phyloP scores from a whole-genome alignment of 1,284 basidiomycete genomes.

The Cryptococcus jaspeensis region DNA sequence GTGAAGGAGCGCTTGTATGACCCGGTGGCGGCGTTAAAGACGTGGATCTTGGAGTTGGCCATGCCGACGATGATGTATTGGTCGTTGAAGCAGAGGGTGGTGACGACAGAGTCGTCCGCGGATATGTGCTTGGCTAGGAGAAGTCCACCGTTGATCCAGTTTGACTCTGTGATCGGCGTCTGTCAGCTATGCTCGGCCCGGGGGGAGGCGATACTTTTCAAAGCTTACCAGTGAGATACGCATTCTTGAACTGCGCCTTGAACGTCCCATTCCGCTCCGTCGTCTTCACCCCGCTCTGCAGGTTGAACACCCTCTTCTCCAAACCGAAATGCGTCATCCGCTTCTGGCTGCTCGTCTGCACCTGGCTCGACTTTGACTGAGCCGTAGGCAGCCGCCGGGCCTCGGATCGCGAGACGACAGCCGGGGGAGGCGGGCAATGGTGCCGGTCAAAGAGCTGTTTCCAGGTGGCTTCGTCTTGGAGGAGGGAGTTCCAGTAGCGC shows the following conservation, averaged over 20 bases:
- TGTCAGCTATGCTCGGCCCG: neutral
- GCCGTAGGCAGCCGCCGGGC: neutral
- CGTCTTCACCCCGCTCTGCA: neutral
- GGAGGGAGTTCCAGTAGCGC: slow-evolving; percentile 70
- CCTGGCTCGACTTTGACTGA: neutral
- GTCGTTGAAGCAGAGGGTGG: slow-evolving; percentile 79
- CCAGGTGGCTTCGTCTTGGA: slow-evolving; percentile 85
- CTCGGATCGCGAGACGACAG: neutral
- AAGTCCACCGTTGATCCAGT: slow-evolving; percentile 80
- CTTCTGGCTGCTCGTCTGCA: neutral
- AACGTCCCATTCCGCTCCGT: slow-evolving; percentile 19
- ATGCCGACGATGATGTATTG: slow-evolving; percentile 88
- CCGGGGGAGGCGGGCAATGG: slow-evolving; percentile 52
- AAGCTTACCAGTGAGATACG: slow-evolving; percentile 69
- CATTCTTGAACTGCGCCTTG: slow-evolving; percentile 67
- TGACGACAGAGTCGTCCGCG: slow-evolving; percentile 73
- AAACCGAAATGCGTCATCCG: slow-evolving; percentile 17
- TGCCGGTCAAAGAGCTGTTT: slow-evolving; percentile 68
- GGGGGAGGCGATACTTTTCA: neutral
- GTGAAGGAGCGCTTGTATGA: slow-evolving; percentile 72
- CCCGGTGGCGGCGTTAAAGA: slow-evolving; percentile 80
- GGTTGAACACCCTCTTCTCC: slow-evolving; percentile 10
- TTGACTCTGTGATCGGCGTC: slow-evolving; percentile 61
- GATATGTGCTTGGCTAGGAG: slow-evolving; percentile 71
- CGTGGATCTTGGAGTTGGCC: slow-evolving; percentile 81